phyloP scores from a whole-genome alignment of 495 filamentous ascomycete genomes.

The Darksidea phi region DNA sequence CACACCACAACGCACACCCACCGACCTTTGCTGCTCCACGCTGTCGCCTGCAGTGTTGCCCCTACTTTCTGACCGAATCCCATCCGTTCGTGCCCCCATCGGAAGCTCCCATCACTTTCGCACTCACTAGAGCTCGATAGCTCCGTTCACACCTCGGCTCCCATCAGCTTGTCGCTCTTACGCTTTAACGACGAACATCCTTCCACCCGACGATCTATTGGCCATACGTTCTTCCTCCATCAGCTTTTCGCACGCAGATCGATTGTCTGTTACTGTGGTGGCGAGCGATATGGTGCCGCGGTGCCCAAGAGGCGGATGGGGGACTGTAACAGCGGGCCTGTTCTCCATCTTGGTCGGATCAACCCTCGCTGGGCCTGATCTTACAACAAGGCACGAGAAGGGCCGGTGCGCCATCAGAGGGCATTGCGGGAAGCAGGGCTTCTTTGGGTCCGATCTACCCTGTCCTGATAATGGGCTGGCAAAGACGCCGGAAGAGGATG shows the following conservation, averaged over 20 bases:
- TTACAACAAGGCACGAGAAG: constrained; percentile 71
- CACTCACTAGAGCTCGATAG: constrained; percentile 4
- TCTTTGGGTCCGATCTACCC: constrained; percentile 83
- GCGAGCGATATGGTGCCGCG: constrained; percentile 1
- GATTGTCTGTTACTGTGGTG: no score
- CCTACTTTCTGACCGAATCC: neutral
- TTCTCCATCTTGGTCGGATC: constrained; percentile 20
- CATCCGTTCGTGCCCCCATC: neutral
- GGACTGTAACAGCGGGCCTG: constrained; percentile 26
- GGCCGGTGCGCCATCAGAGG: constrained; percentile 90
- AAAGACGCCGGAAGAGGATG: constrained; percentile 63
- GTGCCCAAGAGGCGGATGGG: constrained; percentile 19
- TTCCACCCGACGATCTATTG: neutral
- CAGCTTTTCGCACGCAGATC: no score
- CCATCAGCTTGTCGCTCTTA: neutral
- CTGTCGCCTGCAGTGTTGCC: no score
- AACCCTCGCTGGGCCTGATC: constrained; percentile 29
- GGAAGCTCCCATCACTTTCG: neutral
- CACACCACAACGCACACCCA: no score
- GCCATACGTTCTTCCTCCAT: no score
- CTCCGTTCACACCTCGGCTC: constrained; percentile 12
- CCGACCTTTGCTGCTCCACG: no score
- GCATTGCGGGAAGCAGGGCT: constrained; percentile 82
- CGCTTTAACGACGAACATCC: neutral
- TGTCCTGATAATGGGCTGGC: constrained; percentile 92